Conservation (phyloP, 305 asterid genomes). For the Stenogyne calaminthoides region DNA sequence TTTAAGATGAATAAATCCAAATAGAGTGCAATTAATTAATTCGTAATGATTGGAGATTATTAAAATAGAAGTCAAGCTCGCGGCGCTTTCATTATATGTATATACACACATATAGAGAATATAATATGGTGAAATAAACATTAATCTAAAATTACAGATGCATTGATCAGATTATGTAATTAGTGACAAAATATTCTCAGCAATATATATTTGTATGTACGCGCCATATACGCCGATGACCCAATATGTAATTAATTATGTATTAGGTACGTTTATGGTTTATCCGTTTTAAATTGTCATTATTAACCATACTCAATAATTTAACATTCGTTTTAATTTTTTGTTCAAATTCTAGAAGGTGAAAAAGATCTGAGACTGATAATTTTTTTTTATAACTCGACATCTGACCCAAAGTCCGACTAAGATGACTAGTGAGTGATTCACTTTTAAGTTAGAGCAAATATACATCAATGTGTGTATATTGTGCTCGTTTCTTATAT, state of each 20-base stretch:
- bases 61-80: not conserved
- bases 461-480: too few species aligned
- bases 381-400: too few species aligned
- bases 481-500: not conserved
- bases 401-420: too few species aligned
- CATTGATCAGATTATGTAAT: not conserved
- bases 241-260: not conserved
- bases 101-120: too few species aligned
- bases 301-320: slow-evolving; percentile 22
- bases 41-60: not conserved
- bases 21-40: not conserved
- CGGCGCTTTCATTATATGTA: too few species aligned
- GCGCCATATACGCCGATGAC: too few species aligned
- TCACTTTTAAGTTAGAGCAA: too few species aligned
- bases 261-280: slow-evolving; percentile 32
- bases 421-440: too few species aligned
- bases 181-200: slow-evolving; percentile 21
- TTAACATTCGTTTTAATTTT: slow-evolving; percentile 7
- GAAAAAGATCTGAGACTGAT: not conserved
- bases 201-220: slow-evolving; percentile 20
- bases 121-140: not conserved
- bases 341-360: not conserved
- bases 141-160: too few species aligned
- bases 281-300: slow-evolving; percentile 16
- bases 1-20: too few species aligned